Evolutionary conservation across 306 rosid species (phyloP), one percentile per base, ranked within the genome.

Genomic region (Trifolium pratense): DNA sequence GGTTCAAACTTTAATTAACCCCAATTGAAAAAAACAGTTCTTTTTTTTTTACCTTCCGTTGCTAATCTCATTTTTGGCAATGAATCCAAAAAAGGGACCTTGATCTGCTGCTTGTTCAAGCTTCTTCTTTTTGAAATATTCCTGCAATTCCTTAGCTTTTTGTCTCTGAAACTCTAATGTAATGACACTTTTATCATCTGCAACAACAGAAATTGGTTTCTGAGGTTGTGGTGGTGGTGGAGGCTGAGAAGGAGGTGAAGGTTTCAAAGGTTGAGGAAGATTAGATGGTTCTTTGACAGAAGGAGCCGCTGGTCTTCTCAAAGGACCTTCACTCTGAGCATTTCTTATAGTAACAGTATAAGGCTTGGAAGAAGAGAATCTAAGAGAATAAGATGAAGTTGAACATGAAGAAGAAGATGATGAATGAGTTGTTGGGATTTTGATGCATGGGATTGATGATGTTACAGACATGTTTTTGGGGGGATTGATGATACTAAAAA

Each of bases 71-170:
- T 91, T 94, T 85, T 86, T 91, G 43, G 87, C 97, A 75, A 94
- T 76, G 78, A 87, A 94, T 23, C 98, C 98, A 87, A 94, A 88
- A 52, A 84, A 71, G 7, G 98, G 98, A 20, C 90, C 97, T 65
- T 83, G 97, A 74, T 69, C 56, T 8, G 97, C 92, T 9, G 96
- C 92, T 25, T 79, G 90, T 42, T 91, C 96, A 79, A 91, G 91
- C 88, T 91, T 91, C 96, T 89, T 91, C 91, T 83, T 78, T 84
- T 87, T 91, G 74, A 94, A 94, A 75, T 87, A 94, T 34, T 94
- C 96, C 86, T 87, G 98, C 52, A 94, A 84, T 82, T 91, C 97
- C 92, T 89, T 94, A n/a, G 96, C 98, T 90, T 86, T 94, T 72
- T 76, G 88, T 82, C 98, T 89, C 94, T 94, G 98, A 78, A 94